Evolutionary conservation across 345 rosid genomes (phyloP), one percentile per base, ranked within the genome.

Genomic region (Atalantia buxifolia): DNA sequence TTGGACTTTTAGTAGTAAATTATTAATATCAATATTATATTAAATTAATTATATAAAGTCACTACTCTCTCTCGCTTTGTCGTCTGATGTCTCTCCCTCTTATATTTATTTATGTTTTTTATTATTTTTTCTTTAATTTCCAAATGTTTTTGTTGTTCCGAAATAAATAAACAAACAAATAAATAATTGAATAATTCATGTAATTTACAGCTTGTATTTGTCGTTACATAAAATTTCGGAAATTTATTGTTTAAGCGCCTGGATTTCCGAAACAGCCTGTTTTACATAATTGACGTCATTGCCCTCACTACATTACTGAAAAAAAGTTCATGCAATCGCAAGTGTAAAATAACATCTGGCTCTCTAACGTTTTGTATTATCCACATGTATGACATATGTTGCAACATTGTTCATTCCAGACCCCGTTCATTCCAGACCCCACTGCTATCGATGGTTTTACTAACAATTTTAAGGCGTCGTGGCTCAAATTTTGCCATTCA

Each of bases 251-350:
- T 50, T 3, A 33, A 66, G 72, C 71, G 53, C 78, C 78, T 53
- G 65, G 31, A 76, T 76, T 76, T 67, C 31, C 56, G 79, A 76
- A 76, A 76, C 79, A 36, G 73, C 53, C 33, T 65, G 28, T 53
- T 36, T 35, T 56, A 1, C 0, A 1, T 18, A 66, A 66, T 45
- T 76, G 79, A 56, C 79, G 7, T 25, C 8, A 35, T 2, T 66
- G 18, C 73, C 79, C 78, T 53, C 28, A 9, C 10, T 12, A 0
- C 9, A 53, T 14, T 1, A 16, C 21, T 14, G 36, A 9, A 10
- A 40, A 42, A 12, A 42, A 12, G 0, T 42, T 12, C 50, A 2
- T 42, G 1, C 16, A 12, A 12, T 42, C 14, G 13, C 50, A 45
- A 45, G 13, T 13, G 50, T 13, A 12, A 45, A 45, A 12, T 45